Conservation (phyloP, 2,329 filamentous ascomycete species). For the Gaeumannomyces tritici region DNA sequence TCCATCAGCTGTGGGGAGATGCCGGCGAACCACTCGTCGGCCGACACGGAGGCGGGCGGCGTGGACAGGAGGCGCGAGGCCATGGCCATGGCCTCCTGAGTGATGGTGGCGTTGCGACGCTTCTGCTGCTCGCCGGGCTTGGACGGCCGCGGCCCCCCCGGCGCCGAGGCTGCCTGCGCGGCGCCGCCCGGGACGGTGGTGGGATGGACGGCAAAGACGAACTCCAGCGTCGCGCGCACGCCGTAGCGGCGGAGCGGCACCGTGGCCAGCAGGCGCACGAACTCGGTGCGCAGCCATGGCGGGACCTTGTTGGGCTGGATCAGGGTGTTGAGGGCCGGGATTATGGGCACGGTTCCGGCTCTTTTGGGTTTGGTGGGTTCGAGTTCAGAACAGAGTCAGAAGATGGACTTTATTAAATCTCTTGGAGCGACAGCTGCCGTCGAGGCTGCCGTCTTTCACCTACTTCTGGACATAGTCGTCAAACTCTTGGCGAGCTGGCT, state of each 20-base stretch:
- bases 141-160: neutral
- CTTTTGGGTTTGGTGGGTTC: constrained; percentile 2
- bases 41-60: constrained; percentile 42
- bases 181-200: constrained; percentile 30
- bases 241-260: constrained; percentile 54
- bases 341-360: constrained; percentile 32
- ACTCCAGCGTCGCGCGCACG: constrained; percentile 59
- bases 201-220: constrained; percentile 60
- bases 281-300: constrained; percentile 45
- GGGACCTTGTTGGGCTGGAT: constrained; percentile 52
- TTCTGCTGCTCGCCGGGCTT: constrained; percentile 31
- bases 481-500: constrained; percentile 28
- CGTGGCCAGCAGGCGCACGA: constrained; percentile 48
- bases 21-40: constrained; percentile 49
- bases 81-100: constrained; percentile 57
- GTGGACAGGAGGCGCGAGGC: constrained; percentile 52
- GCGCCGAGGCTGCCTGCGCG: constrained; percentile 13
- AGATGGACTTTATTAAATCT: neutral
- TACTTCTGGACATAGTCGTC: constrained; percentile 40
- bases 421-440: neutral
- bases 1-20: constrained; percentile 51
- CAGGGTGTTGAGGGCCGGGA: constrained; percentile 52
- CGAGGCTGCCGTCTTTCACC: constrained; percentile 7
- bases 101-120: constrained; percentile 46
- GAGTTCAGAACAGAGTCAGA: constrained; percentile 14